These are phyloP conservation scores for Collariella sp. DNA, from an alignment of 495 filamentous ascomycete species.

Conservation along the genomic window DNA sequence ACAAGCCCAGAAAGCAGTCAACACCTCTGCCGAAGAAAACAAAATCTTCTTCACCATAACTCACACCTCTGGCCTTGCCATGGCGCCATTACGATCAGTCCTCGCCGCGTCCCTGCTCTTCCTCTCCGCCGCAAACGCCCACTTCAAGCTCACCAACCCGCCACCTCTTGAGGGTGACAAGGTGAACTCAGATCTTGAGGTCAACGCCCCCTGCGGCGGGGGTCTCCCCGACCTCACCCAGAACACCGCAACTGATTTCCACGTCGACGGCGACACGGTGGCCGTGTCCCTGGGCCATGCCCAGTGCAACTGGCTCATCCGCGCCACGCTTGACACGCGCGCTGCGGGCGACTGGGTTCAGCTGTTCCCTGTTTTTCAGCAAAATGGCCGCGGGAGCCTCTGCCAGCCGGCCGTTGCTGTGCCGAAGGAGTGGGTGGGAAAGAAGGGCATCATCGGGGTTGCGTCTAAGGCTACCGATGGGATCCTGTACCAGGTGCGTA, in stretches of 20 bases:
- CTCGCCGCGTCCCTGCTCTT: conserved; percentile 25
- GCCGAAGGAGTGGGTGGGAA: conserved; percentile 37
- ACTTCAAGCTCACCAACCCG: conserved; percentile 42
- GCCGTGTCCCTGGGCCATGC: conserved; percentile 35
- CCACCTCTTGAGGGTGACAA: conserved; percentile 31
- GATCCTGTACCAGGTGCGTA: conserved; percentile 42
- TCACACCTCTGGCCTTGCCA: too few species aligned
- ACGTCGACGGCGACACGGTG: conserved; percentile 42
- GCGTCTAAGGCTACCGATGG: conserved; percentile 39
- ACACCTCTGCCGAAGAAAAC: too few species aligned
- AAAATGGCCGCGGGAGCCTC: conserved; percentile 38
- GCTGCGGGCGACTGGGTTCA: conserved; percentile 41
- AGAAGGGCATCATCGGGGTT: conserved; percentile 42
- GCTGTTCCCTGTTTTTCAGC: conserved; percentile 37
- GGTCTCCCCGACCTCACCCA: conserved; percentile 30
- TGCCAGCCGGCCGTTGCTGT: conserved; percentile 35
- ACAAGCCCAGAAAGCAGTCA: too few species aligned
- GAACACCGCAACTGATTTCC: conserved; percentile 38
- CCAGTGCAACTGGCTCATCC: conserved; percentile 41
- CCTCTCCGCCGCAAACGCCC: conserved; percentile 31
- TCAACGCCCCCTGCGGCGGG: conserved; percentile 40
- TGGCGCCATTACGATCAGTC: conserved; percentile 23
- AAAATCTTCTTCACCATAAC: too few species aligned
- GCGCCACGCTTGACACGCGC: conserved; percentile 38
- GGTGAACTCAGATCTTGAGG: conserved; percentile 36